A percentile compares a stretch with the other conserved stretches of the same genome.
Conservation (phyloP, 2,329 filamentous ascomycete species). For the Fusarium vanettenii region DNA sequence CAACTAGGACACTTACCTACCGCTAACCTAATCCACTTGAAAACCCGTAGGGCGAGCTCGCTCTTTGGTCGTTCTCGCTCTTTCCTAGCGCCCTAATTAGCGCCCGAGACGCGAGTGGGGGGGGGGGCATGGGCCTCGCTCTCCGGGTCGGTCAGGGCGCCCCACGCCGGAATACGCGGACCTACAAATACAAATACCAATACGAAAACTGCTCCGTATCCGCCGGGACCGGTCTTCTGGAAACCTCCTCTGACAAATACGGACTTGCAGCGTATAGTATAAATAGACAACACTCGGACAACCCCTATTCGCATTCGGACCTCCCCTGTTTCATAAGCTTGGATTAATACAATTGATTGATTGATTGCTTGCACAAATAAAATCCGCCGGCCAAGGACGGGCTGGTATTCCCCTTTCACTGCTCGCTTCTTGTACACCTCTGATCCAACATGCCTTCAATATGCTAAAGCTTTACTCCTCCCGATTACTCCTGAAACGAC, state of each 20-base stretch:
- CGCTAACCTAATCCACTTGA: neutral
- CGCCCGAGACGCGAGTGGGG: neutral
- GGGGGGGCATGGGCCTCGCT: neutral
- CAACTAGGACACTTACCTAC: neutral
- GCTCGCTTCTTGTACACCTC: neutral
- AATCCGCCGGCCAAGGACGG: neutral
- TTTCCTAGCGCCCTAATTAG: slow-evolving; percentile 5
- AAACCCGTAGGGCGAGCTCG: neutral
- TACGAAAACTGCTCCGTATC: neutral
- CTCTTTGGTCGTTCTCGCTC: neutral
- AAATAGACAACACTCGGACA: neutral
- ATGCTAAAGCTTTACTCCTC: neutral
- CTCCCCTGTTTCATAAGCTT: neutral
- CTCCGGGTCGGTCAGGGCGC: neutral
- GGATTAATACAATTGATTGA: neutral
- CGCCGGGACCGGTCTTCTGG: slow-evolving; percentile 1
- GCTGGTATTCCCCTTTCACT: slow-evolving; percentile 15
- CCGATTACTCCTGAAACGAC: neutral
- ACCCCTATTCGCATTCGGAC: neutral
- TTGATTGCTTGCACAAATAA: neutral
- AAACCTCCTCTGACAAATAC: slow-evolving; percentile 9
- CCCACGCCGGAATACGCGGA: slow-evolving; percentile 22
- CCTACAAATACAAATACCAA: neutral
- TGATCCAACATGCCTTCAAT: neutral
- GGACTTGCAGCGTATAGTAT: neutral